Evolutionary conservation across 495 filamentous ascomycete genomes (phyloP).

Genomic region (Penicillium samsonianum): DNA sequence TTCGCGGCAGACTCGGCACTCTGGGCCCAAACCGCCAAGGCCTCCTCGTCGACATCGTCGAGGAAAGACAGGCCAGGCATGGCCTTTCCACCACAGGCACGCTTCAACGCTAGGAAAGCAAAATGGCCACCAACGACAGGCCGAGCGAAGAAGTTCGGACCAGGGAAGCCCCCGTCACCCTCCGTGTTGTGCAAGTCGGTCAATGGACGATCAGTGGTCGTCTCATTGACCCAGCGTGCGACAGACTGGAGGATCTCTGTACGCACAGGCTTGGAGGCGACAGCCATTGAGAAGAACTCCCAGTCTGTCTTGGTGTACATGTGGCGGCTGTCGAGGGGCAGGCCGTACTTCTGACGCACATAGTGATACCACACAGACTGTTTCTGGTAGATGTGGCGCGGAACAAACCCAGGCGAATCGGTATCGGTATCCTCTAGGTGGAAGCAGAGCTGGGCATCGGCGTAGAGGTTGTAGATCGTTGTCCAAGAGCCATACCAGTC

Average conservation of each 20-base stretch:
- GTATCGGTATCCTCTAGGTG: slow-evolving; percentile 55
- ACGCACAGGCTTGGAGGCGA: slow-evolving; percentile 65
- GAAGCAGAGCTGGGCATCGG: slow-evolving; percentile 80
- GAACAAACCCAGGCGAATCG: slow-evolving; percentile 55
- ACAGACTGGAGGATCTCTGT: slow-evolving; percentile 74
- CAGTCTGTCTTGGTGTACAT: slow-evolving; percentile 90
- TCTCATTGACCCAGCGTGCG: slow-evolving; percentile 85
- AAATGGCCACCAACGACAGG: slow-evolving; percentile 90
- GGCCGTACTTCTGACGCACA: slow-evolving; percentile 77
- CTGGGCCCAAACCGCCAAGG: slow-evolving; percentile 23
- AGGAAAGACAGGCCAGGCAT: slow-evolving; percentile 64
- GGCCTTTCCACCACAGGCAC: slow-evolving; percentile 72
- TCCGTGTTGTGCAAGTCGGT: slow-evolving; percentile 87
- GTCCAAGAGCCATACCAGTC: slow-evolving; percentile 96
- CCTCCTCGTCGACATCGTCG: slow-evolving; percentile 42
- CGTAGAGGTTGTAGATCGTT: slow-evolving; percentile 89
- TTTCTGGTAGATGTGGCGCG: slow-evolving; percentile 73
- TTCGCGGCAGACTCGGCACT: slow-evolving; percentile 31
- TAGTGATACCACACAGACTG: slow-evolving; percentile 86
- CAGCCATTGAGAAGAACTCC: slow-evolving; percentile 87
- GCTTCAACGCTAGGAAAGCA: slow-evolving; percentile 75
- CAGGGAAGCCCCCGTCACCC: slow-evolving; percentile 64
- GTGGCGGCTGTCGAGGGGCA: slow-evolving; percentile 86
- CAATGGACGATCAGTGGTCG: slow-evolving; percentile 71
- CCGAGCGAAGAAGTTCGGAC: slow-evolving; percentile 72